phyloP scores from a whole-genome alignment of 352 stramenopile genomes.

The Globisporangium lucens region DNA sequence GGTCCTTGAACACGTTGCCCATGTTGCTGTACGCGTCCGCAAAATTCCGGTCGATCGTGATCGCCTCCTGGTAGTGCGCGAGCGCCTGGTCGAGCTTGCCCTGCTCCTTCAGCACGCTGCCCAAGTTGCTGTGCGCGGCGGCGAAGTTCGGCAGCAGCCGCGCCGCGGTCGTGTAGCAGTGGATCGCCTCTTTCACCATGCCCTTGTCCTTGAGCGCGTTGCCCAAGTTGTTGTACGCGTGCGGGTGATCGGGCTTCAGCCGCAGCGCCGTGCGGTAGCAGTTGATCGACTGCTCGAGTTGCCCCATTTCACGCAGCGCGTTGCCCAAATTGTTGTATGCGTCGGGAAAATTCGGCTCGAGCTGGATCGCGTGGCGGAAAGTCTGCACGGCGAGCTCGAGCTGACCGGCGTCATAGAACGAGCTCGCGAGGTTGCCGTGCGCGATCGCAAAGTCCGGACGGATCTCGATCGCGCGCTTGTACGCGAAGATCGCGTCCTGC shows the following conservation, averaged over 20 bases:
- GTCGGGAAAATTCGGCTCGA: conserved; percentile 92
- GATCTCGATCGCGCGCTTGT: conserved; percentile 80
- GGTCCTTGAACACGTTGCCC: conserved; percentile 93
- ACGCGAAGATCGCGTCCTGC: conserved; percentile 78
- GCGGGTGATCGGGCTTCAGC: conserved; percentile 90
- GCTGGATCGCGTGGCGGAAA: conserved; percentile 90
- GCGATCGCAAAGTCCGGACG: conserved; percentile 91
- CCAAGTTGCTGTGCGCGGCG: conserved; percentile 92
- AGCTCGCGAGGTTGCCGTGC: conserved; percentile 89
- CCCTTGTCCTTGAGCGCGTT: conserved; percentile 92
- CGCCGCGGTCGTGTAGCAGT: conserved; percentile 92
- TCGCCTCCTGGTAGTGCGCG: conserved; percentile 92
- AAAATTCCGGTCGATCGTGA: conserved; percentile 91
- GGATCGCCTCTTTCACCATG: conserved; percentile 91
- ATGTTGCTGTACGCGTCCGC: conserved; percentile 94
- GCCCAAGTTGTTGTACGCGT: conserved; percentile 94
- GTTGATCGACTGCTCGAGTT: conserved; percentile 76
- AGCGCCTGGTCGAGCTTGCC: conserved; percentile 92
- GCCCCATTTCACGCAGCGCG: conserved; percentile 80
- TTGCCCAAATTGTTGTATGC: conserved; percentile 95
- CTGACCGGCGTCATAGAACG: conserved; percentile 87
- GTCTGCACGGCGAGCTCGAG: conserved; percentile 81
- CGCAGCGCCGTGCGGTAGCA: conserved; percentile 89
- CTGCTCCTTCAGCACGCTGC: conserved; percentile 93
- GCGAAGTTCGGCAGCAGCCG: conserved; percentile 91